Evolutionary conservation across 2,329 filamentous ascomycete genomes (phyloP), one percentile per base, ranked within the genome.

Genomic region (Hypoxylon sp.): DNA sequence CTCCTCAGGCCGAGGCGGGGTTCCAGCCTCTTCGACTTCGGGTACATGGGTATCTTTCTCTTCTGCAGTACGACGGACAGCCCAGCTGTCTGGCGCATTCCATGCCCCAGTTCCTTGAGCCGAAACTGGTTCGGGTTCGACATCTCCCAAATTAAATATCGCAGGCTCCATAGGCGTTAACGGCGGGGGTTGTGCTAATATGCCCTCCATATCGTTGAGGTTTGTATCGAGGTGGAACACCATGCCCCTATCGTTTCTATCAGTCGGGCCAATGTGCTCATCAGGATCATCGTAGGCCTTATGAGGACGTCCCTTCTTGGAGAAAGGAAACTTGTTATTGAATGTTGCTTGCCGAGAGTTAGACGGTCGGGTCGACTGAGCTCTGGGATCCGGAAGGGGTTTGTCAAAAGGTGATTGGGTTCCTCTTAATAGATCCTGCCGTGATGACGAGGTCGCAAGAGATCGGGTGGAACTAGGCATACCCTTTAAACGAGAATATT

Each of bases 61-160:
- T 72, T 93, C 90, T 6, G 87, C 88, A 48, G 85, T 85, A 66
- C 89, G 90, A 72, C 92, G 93, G 25, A 98, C 95, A 55, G 93
- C 94, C 96, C 96, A 99, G 78, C 94, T 98, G 79, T 98, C 95
- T 1, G 96, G 95, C 2, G 94, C 94, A 78, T 97, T 93, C 95
- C 95, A 99, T 2, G 89, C 88, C 1, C 90, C 89, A 41, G 78
- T 73, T 28, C 77, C 80, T 53, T 82, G 79, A 36, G 74, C 65
- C 21, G 79, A 77, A 32, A 69, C 38, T 41, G 73, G 71, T 30
- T 77, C 77, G 30, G 68, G 60, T 43, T 78, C 76, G 11, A 63
- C 30, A 4, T 77, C 75, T 9, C 68, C 52, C 11, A 71, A 50
- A 28, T 72, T 63, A 19, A 86, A 79, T 61, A 85, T 84, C 69